These are phyloP conservation scores for Fusarium clavum DNA, from an alignment of 2,329 filamentous ascomycete species.

Conservation along the genomic window DNA sequence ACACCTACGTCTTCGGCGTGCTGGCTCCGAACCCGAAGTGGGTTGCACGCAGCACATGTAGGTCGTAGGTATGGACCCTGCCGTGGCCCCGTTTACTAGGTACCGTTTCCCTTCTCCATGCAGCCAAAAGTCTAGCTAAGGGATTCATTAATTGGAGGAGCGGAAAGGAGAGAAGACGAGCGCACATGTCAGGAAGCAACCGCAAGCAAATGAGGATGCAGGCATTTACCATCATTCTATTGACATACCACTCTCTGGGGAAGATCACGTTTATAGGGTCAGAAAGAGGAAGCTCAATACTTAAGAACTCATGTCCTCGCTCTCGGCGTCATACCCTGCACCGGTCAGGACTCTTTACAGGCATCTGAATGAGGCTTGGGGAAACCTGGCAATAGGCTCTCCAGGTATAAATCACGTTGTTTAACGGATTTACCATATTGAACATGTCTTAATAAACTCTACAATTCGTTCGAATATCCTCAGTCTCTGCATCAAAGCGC, in stretches of 20 bases:
- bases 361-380: background rate
- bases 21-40: constrained; percentile 36
- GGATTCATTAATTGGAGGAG: constrained; percentile 6
- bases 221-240: constrained; percentile 43
- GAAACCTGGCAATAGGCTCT: constrained; percentile 1
- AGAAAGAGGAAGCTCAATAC: constrained; percentile 27
- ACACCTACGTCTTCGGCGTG: constrained; percentile 40
- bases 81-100: constrained; percentile 41
- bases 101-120: constrained; percentile 26
- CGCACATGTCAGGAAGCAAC: constrained; percentile 47
- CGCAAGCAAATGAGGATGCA: constrained; percentile 43
- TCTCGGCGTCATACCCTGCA: constrained; percentile 33
- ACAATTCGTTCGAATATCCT: constrained; percentile 9
- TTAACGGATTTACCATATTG: constrained; percentile 3
- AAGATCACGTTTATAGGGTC: constrained; percentile 8
- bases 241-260: constrained; percentile 42
- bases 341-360: background rate
- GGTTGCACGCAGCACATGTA: constrained; percentile 24
- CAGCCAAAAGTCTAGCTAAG: background rate
- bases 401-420: constrained; percentile 1
- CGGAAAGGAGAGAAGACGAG: constrained; percentile 4
- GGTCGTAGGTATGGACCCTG: constrained; percentile 35
- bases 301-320: constrained; percentile 6
- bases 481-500: background rate
- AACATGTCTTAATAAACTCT: constrained; percentile 1